Evolutionary conservation across 331 rosid genomes (phyloP), one percentile per base, ranked within the genome.

Genomic region (Ulmus americana): DNA sequence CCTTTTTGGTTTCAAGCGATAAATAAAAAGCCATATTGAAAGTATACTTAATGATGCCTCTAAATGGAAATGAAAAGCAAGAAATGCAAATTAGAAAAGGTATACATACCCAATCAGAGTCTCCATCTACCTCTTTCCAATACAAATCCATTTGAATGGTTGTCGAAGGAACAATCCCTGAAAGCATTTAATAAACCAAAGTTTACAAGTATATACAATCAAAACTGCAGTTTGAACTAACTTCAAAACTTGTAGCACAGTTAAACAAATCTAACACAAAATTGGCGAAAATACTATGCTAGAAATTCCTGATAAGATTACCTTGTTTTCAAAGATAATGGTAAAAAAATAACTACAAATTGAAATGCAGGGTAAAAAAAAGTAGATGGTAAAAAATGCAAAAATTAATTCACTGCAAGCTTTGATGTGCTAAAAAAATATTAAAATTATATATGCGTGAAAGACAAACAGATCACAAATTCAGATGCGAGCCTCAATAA

Each of bases 51-150:
- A 44, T 39, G 16, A 58, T 16, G 11, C 53, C 59, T 40, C 45
- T 49, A 53, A 20, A 53, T 59, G 54, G 71, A 71, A 14, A 56
- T 47, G 49, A 60, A 68, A 57, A 61, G 60, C 39, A 56, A 41
- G 65, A 53, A 68, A 51, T 43, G 18, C 15, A 75, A 54, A 58
- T 55, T 20, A 28, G 57, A 46, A 77, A 77, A 71, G 12, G 51
- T 63, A 79, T 70, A 74, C 95, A 69, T 87, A 94, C 99, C 99
- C 99, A 94, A 69, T 90, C 97, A 63, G 91, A 85, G 76, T 94
- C 96, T 4, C 86, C 91, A 69, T 87, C 88, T 81, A 81, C 72
- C 87, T 84, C 92, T 84, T 94, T 94, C 99, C 96, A 94, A 81
- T 76, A 90, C 74, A 90, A 66, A 81, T 94, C 96, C 86, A 81